phyloP scores from a whole-genome alignment of 805 yeast species.

The Hanseniaspora vineae region DNA sequence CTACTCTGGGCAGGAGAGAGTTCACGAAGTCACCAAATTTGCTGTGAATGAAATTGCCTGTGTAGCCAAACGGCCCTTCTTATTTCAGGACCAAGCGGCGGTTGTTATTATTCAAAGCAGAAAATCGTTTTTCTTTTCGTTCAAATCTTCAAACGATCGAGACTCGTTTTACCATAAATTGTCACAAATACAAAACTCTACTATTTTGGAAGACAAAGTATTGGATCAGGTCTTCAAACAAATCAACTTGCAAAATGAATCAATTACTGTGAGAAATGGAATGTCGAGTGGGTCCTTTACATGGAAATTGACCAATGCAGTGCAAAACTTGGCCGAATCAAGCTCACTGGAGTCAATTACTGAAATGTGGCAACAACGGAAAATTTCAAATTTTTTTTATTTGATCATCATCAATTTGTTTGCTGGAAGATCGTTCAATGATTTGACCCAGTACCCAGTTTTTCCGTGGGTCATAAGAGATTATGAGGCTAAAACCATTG shows the following conservation, averaged over 20 bases:
- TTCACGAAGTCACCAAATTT: conserved; percentile 48
- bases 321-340: conserved; percentile 20
- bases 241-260: conserved; percentile 27
- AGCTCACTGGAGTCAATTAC: conserved; percentile 37
- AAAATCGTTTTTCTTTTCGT: conserved; percentile 54
- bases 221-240: conserved; percentile 40
- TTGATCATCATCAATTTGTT: conserved; percentile 67
- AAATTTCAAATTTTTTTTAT: conserved; percentile 72
- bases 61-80: conserved; percentile 60
- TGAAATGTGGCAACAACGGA: conserved; percentile 61
- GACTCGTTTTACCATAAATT: conserved; percentile 43
- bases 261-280: conserved; percentile 21
- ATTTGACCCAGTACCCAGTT: conserved; percentile 79
- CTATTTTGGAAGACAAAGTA: conserved; percentile 40
- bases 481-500: conserved; percentile 58
- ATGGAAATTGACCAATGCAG: conserved; percentile 30
- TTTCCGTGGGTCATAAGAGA: conserved; percentile 89
- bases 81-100: conserved; percentile 67
- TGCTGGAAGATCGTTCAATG: conserved; percentile 84
- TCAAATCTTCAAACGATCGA: conserved; percentile 38
- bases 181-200: conserved; percentile 32
- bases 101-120: conserved; percentile 70
- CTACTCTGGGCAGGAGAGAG: neutral
- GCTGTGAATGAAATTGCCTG: conserved; percentile 43
- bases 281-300: conserved; percentile 25